phyloP scores from a whole-genome alignment of 2,329 filamentous ascomycete species.

The Aspergillus proliferans region DNA sequence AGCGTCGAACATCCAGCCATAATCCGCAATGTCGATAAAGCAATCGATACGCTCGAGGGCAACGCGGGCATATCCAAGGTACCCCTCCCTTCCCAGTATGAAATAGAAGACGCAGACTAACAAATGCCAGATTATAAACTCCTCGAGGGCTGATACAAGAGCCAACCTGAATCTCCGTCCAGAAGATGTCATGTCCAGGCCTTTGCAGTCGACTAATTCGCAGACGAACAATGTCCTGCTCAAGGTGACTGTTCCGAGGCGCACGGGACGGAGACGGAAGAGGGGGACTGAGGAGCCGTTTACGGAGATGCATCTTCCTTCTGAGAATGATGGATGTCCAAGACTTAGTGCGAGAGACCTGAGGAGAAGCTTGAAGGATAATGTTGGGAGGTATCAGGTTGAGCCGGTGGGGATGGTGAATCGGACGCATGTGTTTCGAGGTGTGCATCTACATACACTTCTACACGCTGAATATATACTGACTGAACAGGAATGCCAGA shows the following conservation, averaged over 20 bases:
- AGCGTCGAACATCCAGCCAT: conserved; percentile 63
- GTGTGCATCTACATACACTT: conserved; percentile 29
- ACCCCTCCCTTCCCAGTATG: background rate
- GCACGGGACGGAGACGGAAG: conserved; percentile 81
- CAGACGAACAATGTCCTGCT: conserved; percentile 77
- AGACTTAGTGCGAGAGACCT: conserved; percentile 21
- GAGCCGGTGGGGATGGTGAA: conserved; percentile 67
- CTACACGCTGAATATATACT: background rate
- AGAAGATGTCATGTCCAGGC: conserved; percentile 70
- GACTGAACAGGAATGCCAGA: conserved; percentile 60
- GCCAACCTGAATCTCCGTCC: conserved; percentile 70
- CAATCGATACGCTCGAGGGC: conserved; percentile 57
- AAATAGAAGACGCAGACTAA: background rate
- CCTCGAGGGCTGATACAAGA: conserved; percentile 42
- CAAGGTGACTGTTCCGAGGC: conserved; percentile 77
- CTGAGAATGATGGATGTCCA: conserved; percentile 3
- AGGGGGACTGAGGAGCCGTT: conserved; percentile 66
- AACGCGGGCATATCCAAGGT: conserved; percentile 50
- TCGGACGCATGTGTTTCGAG: conserved; percentile 80
- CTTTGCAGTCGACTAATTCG: conserved; percentile 69
- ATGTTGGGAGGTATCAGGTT: conserved; percentile 58
- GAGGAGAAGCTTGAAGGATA: conserved; percentile 59
- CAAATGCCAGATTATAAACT: conserved; percentile 38
- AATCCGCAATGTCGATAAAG: conserved; percentile 58
- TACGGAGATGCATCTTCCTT: conserved; percentile 36